Percentiles rank a stretch among this genome's conserved stretches.
These are phyloP conservation scores for Quercus glauca DNA, from an alignment of 306 rosid species.

Conservation along the genomic window DNA sequence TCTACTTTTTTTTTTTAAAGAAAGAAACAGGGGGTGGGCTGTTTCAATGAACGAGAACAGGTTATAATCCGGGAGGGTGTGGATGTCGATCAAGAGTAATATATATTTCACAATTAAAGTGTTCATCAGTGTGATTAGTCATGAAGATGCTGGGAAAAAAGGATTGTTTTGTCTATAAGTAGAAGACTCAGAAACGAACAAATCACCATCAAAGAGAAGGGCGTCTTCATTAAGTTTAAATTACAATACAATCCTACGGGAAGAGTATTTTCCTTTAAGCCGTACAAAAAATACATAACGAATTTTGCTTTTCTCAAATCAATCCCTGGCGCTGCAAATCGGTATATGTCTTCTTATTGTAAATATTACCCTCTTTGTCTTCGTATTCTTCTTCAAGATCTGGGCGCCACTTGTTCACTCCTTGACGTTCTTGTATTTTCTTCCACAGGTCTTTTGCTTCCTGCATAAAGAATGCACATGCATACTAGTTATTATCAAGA, in stretches of 20 bases:
- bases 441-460: slow-evolving; percentile 97
- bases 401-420: slow-evolving; percentile 96
- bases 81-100: no score
- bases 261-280: neutral
- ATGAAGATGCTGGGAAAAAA: no score
- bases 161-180: no score
- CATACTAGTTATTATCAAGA: neutral
- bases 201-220: neutral
- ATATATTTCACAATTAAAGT: no score
- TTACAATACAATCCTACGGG: neutral
- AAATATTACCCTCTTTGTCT: slow-evolving; percentile 96
- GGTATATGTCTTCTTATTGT: slow-evolving; percentile 92
- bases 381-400: slow-evolving; percentile 99
- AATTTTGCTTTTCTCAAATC: slow-evolving; percentile 36
- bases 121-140: no score
- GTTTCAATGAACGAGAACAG: no score
- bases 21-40: no score
- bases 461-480: slow-evolving; percentile 41
- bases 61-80: no score
- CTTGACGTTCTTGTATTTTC: slow-evolving; percentile 86
- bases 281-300: neutral
- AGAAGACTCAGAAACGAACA: neutral
- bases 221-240: neutral
- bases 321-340: slow-evolving; percentile 98
- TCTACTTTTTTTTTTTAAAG: no score